These are phyloP conservation scores for Lolium rigidum DNA, from an alignment of 176 grass and related monocot genomes.

Conservation along the genomic window DNA sequence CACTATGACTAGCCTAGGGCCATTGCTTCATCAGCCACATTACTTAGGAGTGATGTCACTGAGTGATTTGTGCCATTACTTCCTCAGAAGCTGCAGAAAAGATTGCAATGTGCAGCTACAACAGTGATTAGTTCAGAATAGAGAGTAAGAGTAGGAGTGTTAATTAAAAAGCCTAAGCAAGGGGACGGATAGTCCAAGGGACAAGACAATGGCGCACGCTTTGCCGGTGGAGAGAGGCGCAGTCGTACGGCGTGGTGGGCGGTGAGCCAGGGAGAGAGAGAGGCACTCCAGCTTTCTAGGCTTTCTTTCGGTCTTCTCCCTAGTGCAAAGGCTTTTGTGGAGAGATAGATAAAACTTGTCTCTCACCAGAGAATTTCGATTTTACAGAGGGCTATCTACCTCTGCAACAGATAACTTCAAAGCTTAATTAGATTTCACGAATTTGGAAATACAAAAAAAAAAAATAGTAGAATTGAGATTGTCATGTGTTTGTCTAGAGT, in stretches of 20 bases:
- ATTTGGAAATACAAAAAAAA: too few species aligned
- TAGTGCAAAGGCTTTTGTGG: constrained; percentile 52
- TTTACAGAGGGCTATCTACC: not conserved
- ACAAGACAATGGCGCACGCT: constrained; percentile 59
- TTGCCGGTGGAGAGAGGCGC: constrained; percentile 56
- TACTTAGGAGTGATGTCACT: not conserved
- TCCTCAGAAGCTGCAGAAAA: not conserved
- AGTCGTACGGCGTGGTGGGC: constrained; percentile 47
- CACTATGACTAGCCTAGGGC: too few species aligned
- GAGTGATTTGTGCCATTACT: not conserved
- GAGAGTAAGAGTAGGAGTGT: constrained; percentile 35
- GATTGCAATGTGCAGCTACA: constrained; percentile 10
- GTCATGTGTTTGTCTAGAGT: too few species aligned
- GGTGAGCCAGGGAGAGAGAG: not conserved
- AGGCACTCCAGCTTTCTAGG: constrained; percentile 44
- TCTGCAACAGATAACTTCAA: too few species aligned
- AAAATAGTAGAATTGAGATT: too few species aligned
- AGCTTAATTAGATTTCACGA: too few species aligned
- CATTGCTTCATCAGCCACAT: constrained; percentile 20
- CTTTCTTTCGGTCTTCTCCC: constrained; percentile 52
- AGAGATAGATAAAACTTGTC: constrained; percentile 29
- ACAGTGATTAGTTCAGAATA: not conserved
- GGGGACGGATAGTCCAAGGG: constrained; percentile 38
- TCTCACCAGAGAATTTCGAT: not conserved
- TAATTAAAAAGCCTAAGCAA: constrained; percentile 38